These are phyloP conservation scores for Eucalyptus rudis DNA, from an alignment of 345 rosid species.

Conservation along the genomic window DNA sequence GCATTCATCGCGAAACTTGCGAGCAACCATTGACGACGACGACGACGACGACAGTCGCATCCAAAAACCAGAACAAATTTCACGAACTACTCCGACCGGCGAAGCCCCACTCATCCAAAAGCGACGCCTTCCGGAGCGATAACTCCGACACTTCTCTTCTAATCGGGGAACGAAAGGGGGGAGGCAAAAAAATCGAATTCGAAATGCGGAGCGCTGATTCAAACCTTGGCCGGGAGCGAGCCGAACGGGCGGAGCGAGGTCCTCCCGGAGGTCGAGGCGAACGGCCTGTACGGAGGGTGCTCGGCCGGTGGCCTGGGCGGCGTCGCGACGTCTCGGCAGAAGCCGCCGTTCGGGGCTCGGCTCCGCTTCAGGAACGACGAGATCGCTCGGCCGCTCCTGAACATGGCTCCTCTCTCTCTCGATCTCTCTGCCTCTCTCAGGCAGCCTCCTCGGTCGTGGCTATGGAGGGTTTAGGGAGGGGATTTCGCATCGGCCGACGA, in stretches of 20 bases:
- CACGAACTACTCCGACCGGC: background rate
- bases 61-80: background rate
- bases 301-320: conserved; percentile 6
- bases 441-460: background rate
- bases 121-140: background rate
- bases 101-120: background rate
- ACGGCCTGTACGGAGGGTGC: conserved; percentile 6
- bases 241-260: conserved; percentile 22
- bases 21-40: background rate
- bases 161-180: background rate
- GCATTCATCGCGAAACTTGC: background rate
- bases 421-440: background rate
- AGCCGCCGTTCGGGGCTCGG: conserved; percentile 16
- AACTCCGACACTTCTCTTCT: background rate
- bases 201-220: background rate
- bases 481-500: background rate
- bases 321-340: conserved; percentile 8
- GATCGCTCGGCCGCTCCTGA: conserved; percentile 19
- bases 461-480: background rate
- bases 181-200: background rate
- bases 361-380: conserved; percentile 46
- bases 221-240: conserved; percentile 29
- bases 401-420: conserved; percentile 19
- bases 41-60: background rate
- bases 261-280: conserved; percentile 19